Conservation (phyloP, 805 yeast genomes). For the Wickerhamia fluorescens region DNA sequence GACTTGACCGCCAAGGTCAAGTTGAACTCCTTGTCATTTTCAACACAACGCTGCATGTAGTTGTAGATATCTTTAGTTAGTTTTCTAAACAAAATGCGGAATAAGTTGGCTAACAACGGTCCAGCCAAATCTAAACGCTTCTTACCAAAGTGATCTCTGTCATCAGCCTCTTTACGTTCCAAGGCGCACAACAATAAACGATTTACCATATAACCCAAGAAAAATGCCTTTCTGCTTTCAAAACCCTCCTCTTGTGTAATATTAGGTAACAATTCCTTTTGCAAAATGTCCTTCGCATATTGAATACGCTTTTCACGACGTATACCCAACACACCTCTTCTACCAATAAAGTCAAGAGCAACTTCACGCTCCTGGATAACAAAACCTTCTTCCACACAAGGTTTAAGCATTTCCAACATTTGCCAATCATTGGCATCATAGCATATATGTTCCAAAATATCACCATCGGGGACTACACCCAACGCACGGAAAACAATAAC, state of each 20-base stretch:
- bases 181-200: constrained; percentile 90
- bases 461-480: constrained; percentile 99
- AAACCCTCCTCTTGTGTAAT: constrained; percentile 96
- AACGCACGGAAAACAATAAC: constrained; percentile 95
- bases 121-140: constrained; percentile 98
- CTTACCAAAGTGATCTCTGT: constrained; percentile 98
- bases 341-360: constrained; percentile 95
- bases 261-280: constrained; percentile 93
- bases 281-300: constrained; percentile 93
- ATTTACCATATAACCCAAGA: constrained; percentile 96
- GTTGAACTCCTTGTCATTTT: constrained; percentile 94
- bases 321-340: constrained; percentile 96
- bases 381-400: constrained; percentile 98
- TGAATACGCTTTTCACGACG: constrained; percentile 97
- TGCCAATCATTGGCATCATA: constrained; percentile 98
- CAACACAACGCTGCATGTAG: constrained; percentile 98
- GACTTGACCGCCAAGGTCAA: constrained; percentile 95
- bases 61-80: constrained; percentile 94
- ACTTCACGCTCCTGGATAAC: constrained; percentile 97
- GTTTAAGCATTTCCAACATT: constrained; percentile 97
- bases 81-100: constrained; percentile 89
- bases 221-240: constrained; percentile 94
- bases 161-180: constrained; percentile 97
- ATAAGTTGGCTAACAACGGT: constrained; percentile 90
- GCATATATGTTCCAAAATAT: constrained; percentile 94